Evolutionary conservation across 1,284 basidiomycete species (phyloP), one percentile per base, ranked within the genome.

Genomic region (Stereum hirsutum): DNA sequence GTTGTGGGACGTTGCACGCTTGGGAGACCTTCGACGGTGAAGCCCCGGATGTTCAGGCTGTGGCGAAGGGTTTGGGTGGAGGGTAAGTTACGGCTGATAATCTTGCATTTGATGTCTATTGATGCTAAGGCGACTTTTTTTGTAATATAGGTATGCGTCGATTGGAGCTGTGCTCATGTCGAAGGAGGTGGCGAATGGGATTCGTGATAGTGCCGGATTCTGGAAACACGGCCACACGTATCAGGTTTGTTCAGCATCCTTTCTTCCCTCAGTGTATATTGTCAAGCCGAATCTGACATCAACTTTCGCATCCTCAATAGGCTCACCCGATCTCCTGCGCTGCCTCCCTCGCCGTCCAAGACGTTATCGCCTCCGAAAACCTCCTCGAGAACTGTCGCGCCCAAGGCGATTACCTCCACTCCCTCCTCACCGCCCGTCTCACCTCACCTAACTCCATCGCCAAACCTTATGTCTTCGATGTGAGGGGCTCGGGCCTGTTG

Each of bases 211-310:
- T 30, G 75, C 78, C 6, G 87, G 84, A 23, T 64, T 81, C 49
- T 79, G 81, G 72, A 84, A 84, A 57, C 88, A 91, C 57, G 89
- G 89, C 0, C 88, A 91, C 59, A 92, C 89, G 0, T 93, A 89
- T 58, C 88, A 90, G 68, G 82, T 75, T 52, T 19, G 52, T 21
- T 15, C 27, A n/a, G 20, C 30, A 24, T 27, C 36, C 12, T 38
- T 11, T 7, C 11, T 35, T 15, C 26, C 8, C 23, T 19, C 27
- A 41, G 8, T 19, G n/a, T n/a, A n/a, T n/a, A n/a, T 12, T 33
- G 30, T 8, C 23, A n/a, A 27, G 41, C 26, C 11, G 5, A 23
- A 42, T 17, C 3, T 5, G 3, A 24, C n/a, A 8, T 28, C 25
- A 14, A 33, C 30, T 26, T 46, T 37, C 19, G n/a, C 11, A 17